Evolutionary conservation across 176 grass and related monocot genomes (phyloP).

Genomic region (Alloteropsis semialata): DNA sequence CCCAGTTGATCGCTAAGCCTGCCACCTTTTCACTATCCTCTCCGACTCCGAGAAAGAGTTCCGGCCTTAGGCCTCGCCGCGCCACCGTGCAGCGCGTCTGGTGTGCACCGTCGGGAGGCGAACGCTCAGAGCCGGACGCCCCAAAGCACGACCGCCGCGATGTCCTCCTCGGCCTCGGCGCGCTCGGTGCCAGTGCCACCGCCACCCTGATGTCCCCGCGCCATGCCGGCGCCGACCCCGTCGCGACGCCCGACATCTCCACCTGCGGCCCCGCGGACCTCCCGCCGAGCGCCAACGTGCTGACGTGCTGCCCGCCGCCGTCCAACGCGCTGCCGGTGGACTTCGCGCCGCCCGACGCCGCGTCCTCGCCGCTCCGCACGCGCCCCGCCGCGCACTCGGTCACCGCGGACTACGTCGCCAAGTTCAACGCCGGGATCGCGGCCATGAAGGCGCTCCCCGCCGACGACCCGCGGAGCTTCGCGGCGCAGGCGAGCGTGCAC

Average conservation of each 20-base stretch:
- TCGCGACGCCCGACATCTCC: background rate
- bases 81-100: background rate
- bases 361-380: slow-evolving; percentile 39
- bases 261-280: slow-evolving; percentile 44
- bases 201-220: slow-evolving; percentile 1
- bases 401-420: slow-evolving; percentile 43
- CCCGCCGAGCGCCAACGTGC: background rate
- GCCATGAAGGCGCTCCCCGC: slow-evolving; percentile 55
- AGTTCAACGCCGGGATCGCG: slow-evolving; percentile 49
- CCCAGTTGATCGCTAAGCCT: background rate
- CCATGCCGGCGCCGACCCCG: slow-evolving; percentile 22
- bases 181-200: slow-evolving; percentile 14
- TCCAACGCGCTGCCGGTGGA: slow-evolving; percentile 19
- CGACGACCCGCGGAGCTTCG: slow-evolving; percentile 63
- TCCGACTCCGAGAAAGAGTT: slow-evolving; percentile 3
- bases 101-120: background rate
- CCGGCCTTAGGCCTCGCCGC: background rate
- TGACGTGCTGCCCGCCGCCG: slow-evolving; percentile 23
- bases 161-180: slow-evolving; percentile 42
- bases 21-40: background rate
- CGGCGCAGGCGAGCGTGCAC: slow-evolving; percentile 52
- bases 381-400: slow-evolving; percentile 53
- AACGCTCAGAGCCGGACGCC: background rate
- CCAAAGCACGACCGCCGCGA: slow-evolving; percentile 46
- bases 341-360: slow-evolving; percentile 26